Evolutionary conservation across 2,329 filamentous ascomycete species (phyloP).

Genomic region (Hysterium pulicare): DNA sequence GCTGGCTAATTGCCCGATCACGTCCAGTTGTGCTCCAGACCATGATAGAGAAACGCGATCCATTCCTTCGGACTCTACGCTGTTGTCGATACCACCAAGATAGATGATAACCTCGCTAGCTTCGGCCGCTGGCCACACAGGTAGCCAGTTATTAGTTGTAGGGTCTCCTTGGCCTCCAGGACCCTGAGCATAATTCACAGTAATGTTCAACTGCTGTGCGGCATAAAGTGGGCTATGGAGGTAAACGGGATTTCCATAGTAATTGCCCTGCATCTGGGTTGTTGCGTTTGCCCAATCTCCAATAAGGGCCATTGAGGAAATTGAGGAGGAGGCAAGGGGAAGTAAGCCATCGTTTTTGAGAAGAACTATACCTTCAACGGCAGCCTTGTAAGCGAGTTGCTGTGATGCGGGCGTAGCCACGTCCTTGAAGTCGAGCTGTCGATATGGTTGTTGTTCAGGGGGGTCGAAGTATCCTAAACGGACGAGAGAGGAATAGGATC

Average conservation of each 20-base stretch:
- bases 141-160: conserved; percentile 6
- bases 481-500: conserved; percentile 55
- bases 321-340: conserved; percentile 39
- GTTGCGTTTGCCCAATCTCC: conserved; percentile 59
- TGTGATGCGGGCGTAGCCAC: conserved; percentile 55
- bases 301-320: conserved; percentile 51
- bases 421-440: conserved; percentile 52
- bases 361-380: conserved; percentile 46
- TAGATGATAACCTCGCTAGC: conserved; percentile 53
- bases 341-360: conserved; percentile 53
- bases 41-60: conserved; percentile 53
- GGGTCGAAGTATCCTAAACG: conserved; percentile 58
- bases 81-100: conserved; percentile 54
- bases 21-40: conserved; percentile 50
- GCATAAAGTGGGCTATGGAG: conserved; percentile 53
- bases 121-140: conserved; percentile 30
- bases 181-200: conserved; percentile 45
- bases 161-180: conserved; percentile 25
- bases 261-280: conserved; percentile 58
- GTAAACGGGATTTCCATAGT: conserved; percentile 56
- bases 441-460: conserved; percentile 45
- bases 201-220: conserved; percentile 45
- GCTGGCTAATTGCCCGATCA: conserved; percentile 48
- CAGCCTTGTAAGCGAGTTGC: conserved; percentile 55
- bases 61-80: conserved; percentile 50